phyloP scores from a whole-genome alignment of 139 green algal species.

The Limnomonas spitsbergensis region DNA sequence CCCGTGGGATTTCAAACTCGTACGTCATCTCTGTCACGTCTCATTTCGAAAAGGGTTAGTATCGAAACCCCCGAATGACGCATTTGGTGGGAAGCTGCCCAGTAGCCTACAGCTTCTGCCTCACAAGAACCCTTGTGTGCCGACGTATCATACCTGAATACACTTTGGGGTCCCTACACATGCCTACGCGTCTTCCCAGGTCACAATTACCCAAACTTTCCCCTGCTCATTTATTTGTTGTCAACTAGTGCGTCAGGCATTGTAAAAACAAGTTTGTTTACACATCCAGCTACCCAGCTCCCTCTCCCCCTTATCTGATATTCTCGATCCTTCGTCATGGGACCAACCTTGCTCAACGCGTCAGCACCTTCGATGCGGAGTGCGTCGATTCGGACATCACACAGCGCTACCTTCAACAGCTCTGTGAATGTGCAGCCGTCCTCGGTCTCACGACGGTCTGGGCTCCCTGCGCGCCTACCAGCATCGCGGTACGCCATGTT shows the following conservation, averaged over 20 bases:
- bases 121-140: too few species aligned
- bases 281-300: background rate
- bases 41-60: too few species aligned
- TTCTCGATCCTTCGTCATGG: background rate
- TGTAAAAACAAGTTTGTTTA: background rate
- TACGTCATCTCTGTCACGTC: too few species aligned
- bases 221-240: background rate
- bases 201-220: background rate
- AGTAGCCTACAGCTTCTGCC: too few species aligned
- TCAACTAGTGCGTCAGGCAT: background rate
- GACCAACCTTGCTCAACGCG: background rate
- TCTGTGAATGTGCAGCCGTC: background rate
- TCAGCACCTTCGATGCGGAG: background rate
- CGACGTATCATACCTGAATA: too few species aligned
- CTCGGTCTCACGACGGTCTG: background rate
- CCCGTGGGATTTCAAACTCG: too few species aligned
- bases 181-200: background rate
- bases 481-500: background rate
- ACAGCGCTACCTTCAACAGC: background rate
- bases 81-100: too few species aligned
- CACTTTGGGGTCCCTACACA: too few species aligned
- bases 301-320: background rate
- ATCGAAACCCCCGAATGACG: too few species aligned
- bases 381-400: background rate
- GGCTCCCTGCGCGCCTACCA: background rate